phyloP scores from a whole-genome alignment of 2,329 filamentous ascomycete genomes.

The Colletotrichum echinochloae region DNA sequence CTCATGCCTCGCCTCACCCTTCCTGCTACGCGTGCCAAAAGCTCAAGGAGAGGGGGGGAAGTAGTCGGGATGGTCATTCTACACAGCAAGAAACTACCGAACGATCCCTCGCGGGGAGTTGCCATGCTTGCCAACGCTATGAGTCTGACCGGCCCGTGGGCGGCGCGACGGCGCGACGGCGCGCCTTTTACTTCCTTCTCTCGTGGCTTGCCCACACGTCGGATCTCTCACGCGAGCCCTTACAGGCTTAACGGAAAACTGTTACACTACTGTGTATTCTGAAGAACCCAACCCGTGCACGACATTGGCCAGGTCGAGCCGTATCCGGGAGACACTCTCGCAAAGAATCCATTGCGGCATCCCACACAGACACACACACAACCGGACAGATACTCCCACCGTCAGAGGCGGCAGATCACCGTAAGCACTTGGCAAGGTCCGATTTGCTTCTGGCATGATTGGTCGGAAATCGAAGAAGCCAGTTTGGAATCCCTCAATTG shows the following conservation, averaged over 20 bases:
- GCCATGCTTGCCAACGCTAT: neutral
- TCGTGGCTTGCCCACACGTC: slow-evolving; percentile 6
- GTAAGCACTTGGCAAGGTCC: slow-evolving; percentile 4
- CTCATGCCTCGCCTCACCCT: slow-evolving; percentile 1
- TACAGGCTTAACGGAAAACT: neutral
- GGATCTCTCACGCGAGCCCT: neutral
- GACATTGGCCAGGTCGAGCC: neutral
- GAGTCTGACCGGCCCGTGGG: neutral
- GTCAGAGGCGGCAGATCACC: neutral
- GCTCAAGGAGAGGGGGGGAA: neutral
- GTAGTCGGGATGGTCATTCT: neutral
- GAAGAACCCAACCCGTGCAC: no score
- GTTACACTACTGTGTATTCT: neutral
- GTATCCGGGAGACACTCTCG: slow-evolving; percentile 4
- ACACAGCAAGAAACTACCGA: slow-evolving; percentile 3
- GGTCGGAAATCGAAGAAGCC: slow-evolving; percentile 8
- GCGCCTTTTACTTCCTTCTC: neutral
- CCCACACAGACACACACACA: slow-evolving; percentile 1
- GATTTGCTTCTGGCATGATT: slow-evolving; percentile 23
- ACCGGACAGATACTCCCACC: neutral
- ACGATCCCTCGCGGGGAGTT: neutral
- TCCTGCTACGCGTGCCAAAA: neutral
- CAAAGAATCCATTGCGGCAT: neutral
- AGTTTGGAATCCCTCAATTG: neutral
- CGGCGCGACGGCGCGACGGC: slow-evolving; percentile 10